Conservation (phyloP, 495 filamentous ascomycete species). For the Tuber borchii region DNA sequence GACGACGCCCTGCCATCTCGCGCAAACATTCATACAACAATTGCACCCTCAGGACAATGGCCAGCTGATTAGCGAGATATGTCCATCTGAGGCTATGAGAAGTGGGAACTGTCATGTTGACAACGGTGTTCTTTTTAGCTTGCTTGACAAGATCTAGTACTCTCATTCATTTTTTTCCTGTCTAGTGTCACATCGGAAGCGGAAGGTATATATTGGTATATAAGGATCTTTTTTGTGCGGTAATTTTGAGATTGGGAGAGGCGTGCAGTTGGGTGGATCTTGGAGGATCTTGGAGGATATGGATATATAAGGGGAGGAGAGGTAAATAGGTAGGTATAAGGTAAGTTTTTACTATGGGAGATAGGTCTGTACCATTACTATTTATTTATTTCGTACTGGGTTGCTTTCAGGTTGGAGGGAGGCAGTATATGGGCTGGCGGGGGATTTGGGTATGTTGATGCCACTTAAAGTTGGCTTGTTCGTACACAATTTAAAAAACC, state of each 20-base stretch:
- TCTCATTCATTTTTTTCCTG: neutral
- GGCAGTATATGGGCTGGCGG: neutral
- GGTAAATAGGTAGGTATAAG: neutral
- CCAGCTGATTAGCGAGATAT: constrained; percentile 19
- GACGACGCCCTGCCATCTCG: constrained; percentile 22
- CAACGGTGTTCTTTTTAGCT: constrained; percentile 22
- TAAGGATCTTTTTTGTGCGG: neutral
- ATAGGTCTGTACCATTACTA: neutral
- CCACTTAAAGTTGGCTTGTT: neutral
- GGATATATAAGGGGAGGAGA: neutral
- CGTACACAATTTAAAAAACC: neutral
- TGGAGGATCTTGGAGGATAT: neutral
- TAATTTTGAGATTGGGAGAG: neutral
- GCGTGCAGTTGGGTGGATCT: neutral
- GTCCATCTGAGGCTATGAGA: constrained; percentile 25
- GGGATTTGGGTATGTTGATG: neutral
- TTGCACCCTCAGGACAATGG: constrained; percentile 19
- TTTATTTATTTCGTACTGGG: neutral
- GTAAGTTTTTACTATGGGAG: neutral
- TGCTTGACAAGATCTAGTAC: constrained; percentile 29
- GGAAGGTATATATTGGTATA: neutral
- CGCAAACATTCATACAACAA: constrained; percentile 30
- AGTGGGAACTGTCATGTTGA: constrained; percentile 27
- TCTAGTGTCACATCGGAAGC: neutral
- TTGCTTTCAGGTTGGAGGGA: neutral